phyloP scores from a whole-genome alignment of 768 basidiomycete species.

The Polyporus arcularius region DNA sequence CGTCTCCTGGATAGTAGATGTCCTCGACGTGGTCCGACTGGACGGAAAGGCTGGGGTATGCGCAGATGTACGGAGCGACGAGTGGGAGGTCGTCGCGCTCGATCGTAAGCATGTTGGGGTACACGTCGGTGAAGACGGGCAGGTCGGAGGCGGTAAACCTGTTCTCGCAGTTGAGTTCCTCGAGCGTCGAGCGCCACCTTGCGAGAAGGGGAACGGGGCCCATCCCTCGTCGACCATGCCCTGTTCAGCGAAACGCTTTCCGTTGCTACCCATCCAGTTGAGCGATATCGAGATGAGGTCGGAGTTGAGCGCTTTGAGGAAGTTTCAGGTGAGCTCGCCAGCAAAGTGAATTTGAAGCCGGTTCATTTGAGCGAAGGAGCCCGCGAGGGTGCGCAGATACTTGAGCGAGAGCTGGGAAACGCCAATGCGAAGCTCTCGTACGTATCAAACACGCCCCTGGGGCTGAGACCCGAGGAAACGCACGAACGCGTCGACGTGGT shows the following conservation, averaged over 20 bases:
- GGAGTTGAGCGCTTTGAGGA: neutral
- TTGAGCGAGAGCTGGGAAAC: too few species aligned
- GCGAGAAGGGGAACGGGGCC: neutral
- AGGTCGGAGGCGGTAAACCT: neutral
- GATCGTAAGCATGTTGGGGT: neutral
- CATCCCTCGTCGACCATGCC: neutral
- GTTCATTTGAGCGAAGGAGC: neutral
- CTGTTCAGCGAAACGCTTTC: too few species aligned
- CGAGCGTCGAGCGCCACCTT: neutral
- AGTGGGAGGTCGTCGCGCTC: neutral
- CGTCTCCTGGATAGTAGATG: too few species aligned
- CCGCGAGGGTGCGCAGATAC: neutral
- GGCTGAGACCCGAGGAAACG: neutral
- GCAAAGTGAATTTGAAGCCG: neutral
- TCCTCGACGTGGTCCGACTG: neutral
- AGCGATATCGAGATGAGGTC: neutral
- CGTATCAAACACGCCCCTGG: neutral
- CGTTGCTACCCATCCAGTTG: neutral
- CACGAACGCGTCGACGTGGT: neutral
- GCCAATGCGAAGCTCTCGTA: neutral
- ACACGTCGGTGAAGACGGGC: neutral
- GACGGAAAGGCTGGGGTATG: neutral
- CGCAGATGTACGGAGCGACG: neutral
- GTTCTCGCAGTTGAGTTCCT: neutral
- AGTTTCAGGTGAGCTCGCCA: neutral